Percentiles rank a stretch among this genome's conserved stretches.
phyloP scores from a whole-genome alignment of 2,329 filamentous ascomycete genomes.

The Diaporthe batatas region DNA sequence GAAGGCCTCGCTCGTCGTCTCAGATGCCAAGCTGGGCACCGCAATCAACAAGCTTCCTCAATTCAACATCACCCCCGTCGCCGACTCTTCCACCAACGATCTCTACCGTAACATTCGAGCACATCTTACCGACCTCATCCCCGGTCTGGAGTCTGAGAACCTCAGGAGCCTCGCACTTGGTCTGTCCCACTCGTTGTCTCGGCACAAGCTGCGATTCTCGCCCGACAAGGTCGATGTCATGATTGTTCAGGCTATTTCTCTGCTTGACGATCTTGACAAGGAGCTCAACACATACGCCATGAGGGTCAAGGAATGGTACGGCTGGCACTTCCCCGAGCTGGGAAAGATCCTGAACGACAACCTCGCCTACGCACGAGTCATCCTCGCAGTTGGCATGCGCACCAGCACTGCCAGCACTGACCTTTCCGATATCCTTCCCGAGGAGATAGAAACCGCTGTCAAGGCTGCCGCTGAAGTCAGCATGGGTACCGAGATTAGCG shows the following conservation, averaged over 20 bases:
- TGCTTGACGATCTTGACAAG: constrained; percentile 97
- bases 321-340: constrained; percentile 99
- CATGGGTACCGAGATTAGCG: constrained; percentile 98
- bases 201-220: constrained; percentile 98
- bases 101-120: constrained; percentile 95
- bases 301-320: constrained; percentile 99
- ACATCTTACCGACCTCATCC: constrained; percentile 90
- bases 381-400: constrained; percentile 90
- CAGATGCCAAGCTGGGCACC: constrained; percentile 91
- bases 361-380: constrained; percentile 89
- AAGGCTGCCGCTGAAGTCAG: constrained; percentile 96
- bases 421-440: constrained; percentile 90
- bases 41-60: constrained; percentile 93
- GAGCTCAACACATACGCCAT: constrained; percentile 99
- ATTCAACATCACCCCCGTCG: constrained; percentile 85
- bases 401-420: constrained; percentile 82
- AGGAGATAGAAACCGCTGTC: constrained; percentile 92
- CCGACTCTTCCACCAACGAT: constrained; percentile 85
- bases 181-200: constrained; percentile 95
- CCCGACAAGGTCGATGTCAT: constrained; percentile 99
- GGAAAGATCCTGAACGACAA: constrained; percentile 98
- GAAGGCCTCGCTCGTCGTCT: constrained; percentile 94
- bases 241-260: constrained; percentile 96
- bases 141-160: constrained; percentile 85
- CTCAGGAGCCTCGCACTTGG: constrained; percentile 95